phyloP scores from a whole-genome alignment of 2,329 filamentous ascomycete species.

The Penicillium decumbens region DNA sequence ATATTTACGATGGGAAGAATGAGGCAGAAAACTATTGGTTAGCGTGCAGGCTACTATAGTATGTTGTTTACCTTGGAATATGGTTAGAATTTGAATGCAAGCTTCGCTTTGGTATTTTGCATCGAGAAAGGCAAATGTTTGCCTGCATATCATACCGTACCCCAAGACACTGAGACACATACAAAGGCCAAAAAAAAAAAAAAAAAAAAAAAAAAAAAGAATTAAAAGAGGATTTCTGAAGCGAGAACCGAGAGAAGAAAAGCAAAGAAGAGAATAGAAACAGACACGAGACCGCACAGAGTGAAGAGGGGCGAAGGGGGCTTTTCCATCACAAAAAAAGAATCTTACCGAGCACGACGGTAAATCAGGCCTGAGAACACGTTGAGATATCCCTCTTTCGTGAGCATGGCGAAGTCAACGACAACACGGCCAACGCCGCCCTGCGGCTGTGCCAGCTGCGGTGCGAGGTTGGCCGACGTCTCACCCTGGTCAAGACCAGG shows the following conservation, averaged over 20 bases:
- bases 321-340: background rate
- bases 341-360: constrained; percentile 26
- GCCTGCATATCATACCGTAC: background rate
- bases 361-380: constrained; percentile 38
- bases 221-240: background rate
- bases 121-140: background rate
- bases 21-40: background rate
- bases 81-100: background rate
- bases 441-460: constrained; percentile 25
- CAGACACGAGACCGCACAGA: background rate
- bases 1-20: background rate
- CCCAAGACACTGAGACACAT: background rate
- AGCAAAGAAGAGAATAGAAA: constrained; percentile 4
- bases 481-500: constrained; percentile 26
- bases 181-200: background rate
- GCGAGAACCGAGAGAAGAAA: background rate
- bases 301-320: background rate
- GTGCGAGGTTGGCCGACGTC: constrained; percentile 25
- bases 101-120: background rate
- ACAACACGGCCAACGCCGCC: constrained; percentile 25
- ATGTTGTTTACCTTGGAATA: background rate
- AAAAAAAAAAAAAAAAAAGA: background rate
- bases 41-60: background rate
- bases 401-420: constrained; percentile 41
- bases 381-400: constrained; percentile 41